phyloP scores from a whole-genome alignment of 768 basidiomycete species.

The Hysterangium stoloniferum region DNA sequence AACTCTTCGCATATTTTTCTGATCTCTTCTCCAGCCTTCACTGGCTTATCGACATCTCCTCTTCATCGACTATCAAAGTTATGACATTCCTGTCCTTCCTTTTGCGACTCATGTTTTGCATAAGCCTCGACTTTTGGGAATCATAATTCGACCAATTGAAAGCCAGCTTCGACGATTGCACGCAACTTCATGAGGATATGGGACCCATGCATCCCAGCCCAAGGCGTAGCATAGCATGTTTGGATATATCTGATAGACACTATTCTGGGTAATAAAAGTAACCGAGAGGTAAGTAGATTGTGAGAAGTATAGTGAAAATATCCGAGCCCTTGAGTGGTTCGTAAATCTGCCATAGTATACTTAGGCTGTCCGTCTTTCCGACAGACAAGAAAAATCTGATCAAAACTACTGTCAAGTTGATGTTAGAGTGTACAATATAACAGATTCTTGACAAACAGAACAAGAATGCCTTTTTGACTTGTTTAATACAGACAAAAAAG shows the following conservation, averaged over 20 bases:
- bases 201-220: slow-evolving; percentile 25
- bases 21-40: slow-evolving; percentile 16
- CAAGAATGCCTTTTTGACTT: no score
- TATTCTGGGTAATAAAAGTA: no score
- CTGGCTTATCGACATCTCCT: slow-evolving; percentile 20
- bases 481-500: no score
- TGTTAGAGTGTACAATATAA: no score
- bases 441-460: no score
- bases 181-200: slow-evolving; percentile 24
- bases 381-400: no score
- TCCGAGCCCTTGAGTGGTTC: no score
- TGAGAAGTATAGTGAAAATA: no score
- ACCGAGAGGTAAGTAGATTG: no score
- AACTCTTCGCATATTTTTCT: slow-evolving; percentile 18
- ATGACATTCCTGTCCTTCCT: slow-evolving; percentile 12
- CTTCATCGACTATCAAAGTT: slow-evolving; percentile 18
- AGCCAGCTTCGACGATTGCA: slow-evolving; percentile 24
- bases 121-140: slow-evolving; percentile 24
- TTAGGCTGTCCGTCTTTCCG: no score
- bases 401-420: no score
- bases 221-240: slow-evolving; percentile 22
- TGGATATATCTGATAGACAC: neutral
- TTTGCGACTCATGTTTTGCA: slow-evolving; percentile 14
- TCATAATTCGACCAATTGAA: slow-evolving; percentile 20
- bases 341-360: no score